These are phyloP conservation scores for Nemophila menziesii DNA, from an alignment of 257 asterid genomes.

Conservation along the genomic window DNA sequence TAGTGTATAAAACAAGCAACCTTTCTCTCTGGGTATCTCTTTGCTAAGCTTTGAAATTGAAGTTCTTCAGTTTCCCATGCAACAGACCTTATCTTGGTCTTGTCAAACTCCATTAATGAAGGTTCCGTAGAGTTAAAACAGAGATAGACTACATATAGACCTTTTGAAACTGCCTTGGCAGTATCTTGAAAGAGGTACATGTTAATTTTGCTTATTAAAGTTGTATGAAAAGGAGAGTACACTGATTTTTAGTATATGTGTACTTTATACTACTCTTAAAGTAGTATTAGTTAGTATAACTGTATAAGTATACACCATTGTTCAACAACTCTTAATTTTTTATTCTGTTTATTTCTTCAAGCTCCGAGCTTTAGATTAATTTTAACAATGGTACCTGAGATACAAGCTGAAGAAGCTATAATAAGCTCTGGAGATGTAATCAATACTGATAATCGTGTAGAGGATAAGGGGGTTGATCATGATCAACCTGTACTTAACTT, in stretches of 20 bases:
- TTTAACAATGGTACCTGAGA: constrained; percentile 37
- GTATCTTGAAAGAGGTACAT: background rate
- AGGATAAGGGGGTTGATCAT: constrained; percentile 20
- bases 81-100: constrained; percentile 1
- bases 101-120: background rate
- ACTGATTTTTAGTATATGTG: background rate
- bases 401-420: constrained; percentile 72
- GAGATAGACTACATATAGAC: background rate
- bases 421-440: constrained; percentile 23
- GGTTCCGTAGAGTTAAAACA: background rate
- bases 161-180: constrained; percentile 7
- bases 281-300: background rate
- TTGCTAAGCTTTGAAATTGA: constrained; percentile 2
- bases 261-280: background rate
- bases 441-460: constrained; percentile 28
- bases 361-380: background rate
- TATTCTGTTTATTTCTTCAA: background rate
- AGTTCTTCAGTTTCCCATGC: background rate
- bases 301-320: background rate
- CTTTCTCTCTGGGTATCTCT: constrained; percentile 9
- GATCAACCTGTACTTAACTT: constrained; percentile 19
- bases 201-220: background rate
- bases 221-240: background rate
- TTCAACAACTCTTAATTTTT: background rate
- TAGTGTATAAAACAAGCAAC: constrained; percentile 13